These are phyloP conservation scores for Boletus tylopilopsis DNA, from an alignment of 768 basidiomycete species.

Conservation along the genomic window DNA sequence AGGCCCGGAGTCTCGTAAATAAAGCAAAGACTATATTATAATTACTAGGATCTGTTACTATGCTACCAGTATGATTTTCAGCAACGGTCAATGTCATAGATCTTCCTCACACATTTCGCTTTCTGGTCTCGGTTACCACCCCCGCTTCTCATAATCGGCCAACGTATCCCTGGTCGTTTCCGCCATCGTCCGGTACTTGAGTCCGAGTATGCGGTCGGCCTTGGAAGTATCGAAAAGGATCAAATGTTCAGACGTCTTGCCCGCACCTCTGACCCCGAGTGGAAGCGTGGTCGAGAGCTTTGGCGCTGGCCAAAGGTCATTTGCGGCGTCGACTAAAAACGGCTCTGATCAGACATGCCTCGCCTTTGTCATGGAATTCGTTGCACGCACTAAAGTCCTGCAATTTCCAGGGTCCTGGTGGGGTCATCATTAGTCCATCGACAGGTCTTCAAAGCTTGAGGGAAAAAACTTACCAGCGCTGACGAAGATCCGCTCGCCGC, in stretches of 20 bases:
- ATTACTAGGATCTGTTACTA: too few species aligned
- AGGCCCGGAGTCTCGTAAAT: too few species aligned
- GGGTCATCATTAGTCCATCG: too few species aligned
- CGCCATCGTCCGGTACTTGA: conserved; percentile 39
- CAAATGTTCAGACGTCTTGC: conserved; percentile 24
- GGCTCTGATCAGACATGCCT: neutral
- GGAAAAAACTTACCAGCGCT: conserved; percentile 25
- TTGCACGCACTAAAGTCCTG: conserved; percentile 28
- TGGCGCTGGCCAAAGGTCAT: conserved; percentile 30
- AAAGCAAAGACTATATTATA: too few species aligned
- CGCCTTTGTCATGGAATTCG: neutral
- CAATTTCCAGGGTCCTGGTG: conserved; percentile 28
- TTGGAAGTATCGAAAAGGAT: conserved; percentile 36
- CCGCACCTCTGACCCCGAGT: conserved; percentile 34
- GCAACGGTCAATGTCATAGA: too few species aligned
- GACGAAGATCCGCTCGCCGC: conserved; percentile 55
- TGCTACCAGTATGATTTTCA: too few species aligned
- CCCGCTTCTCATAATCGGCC: conserved; percentile 40
- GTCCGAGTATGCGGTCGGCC: conserved; percentile 36
- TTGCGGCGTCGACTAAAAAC: conserved; percentile 36
- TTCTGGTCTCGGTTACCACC: conserved; percentile 31
- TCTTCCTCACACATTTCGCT: neutral
- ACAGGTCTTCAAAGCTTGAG: neutral
- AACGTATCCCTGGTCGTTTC: conserved; percentile 40
- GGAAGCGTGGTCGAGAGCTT: conserved; percentile 29